These are phyloP conservation scores for Cenchrus purpureus DNA, from an alignment of 176 grass and related monocot genomes.

Conservation along the genomic window DNA sequence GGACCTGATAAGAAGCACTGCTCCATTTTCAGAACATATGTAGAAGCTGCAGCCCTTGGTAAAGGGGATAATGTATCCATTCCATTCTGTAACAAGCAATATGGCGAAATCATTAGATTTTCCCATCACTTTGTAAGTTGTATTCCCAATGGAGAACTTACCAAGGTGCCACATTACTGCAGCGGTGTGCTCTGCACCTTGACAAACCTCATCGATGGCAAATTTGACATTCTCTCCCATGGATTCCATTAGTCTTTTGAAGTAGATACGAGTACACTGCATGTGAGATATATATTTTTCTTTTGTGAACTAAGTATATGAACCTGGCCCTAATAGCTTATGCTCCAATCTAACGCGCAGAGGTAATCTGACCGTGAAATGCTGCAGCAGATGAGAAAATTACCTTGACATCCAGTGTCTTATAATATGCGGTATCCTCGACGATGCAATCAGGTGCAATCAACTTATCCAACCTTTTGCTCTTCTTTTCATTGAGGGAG, in stretches of 20 bases:
- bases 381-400: constrained; percentile 33
- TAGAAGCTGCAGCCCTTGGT: constrained; percentile 79
- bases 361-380: not conserved
- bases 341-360: constrained; percentile 15
- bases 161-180: constrained; percentile 88
- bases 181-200: constrained; percentile 46
- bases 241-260: constrained; percentile 57
- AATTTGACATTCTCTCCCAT: constrained; percentile 81
- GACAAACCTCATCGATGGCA: constrained; percentile 59
- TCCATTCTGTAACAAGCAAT: constrained; percentile 73
- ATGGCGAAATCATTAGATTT: constrained; percentile 26
- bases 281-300: constrained; percentile 13
- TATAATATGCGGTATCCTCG: constrained; percentile 60
- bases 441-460: constrained; percentile 62
- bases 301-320: not conserved
- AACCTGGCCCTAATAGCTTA: constrained; percentile 12
- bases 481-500: constrained; percentile 67
- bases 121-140: constrained; percentile 16
- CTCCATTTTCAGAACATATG: constrained; percentile 57
- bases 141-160: constrained; percentile 43
- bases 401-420: constrained; percentile 73
- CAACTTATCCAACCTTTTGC: constrained; percentile 56
- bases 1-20: constrained; percentile 63
- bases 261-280: constrained; percentile 55
- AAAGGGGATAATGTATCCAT: constrained; percentile 69